Evolutionary conservation across 371 early-diverging fungal genomes (phyloP).

Genomic region (Lichtheimia ramosa): DNA sequence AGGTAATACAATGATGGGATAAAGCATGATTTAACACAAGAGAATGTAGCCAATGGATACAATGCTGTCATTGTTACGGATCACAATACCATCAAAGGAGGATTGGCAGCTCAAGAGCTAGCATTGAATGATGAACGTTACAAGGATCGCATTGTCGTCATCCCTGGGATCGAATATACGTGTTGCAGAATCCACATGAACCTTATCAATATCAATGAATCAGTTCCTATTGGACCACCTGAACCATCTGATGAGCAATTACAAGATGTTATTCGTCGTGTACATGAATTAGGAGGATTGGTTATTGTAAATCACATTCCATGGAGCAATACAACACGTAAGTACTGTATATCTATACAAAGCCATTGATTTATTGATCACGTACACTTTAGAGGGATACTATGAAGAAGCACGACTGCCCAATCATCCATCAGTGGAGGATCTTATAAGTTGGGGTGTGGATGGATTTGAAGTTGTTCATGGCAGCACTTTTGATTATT

Average conservation of each 20-base stretch:
- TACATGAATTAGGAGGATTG: slow-evolving; percentile 70
- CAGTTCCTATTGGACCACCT: slow-evolving; percentile 55
- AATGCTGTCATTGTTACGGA: slow-evolving; percentile 75
- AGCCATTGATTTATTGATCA: neutral
- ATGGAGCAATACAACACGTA: slow-evolving; percentile 73
- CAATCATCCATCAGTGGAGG: slow-evolving; percentile 62
- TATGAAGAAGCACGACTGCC: slow-evolving; percentile 64
- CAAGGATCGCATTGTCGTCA: slow-evolving; percentile 60
- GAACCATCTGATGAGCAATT: slow-evolving; percentile 68
- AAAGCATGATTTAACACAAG: neutral
- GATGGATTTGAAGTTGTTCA: slow-evolving; percentile 76
- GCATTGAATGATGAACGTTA: slow-evolving; percentile 51
- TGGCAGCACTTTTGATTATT: slow-evolving; percentile 59
- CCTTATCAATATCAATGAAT: slow-evolving; percentile 71
- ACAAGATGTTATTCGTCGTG: slow-evolving; percentile 55
- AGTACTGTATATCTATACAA: slow-evolving; percentile 1
- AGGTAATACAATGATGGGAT: slow-evolving; percentile 1
- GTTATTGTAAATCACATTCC: slow-evolving; percentile 83
- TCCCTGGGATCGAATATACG: slow-evolving; percentile 75
- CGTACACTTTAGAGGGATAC: slow-evolving; percentile 37
- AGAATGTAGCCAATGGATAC: slow-evolving; percentile 64
- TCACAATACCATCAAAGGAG: slow-evolving; percentile 74
- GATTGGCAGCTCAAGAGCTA: slow-evolving; percentile 60
- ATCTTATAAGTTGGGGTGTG: slow-evolving; percentile 67
- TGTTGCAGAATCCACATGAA: slow-evolving; percentile 82